These are phyloP conservation scores for Orbilia javanica DNA, from an alignment of 2,329 filamentous ascomycete genomes.

Conservation along the genomic window DNA sequence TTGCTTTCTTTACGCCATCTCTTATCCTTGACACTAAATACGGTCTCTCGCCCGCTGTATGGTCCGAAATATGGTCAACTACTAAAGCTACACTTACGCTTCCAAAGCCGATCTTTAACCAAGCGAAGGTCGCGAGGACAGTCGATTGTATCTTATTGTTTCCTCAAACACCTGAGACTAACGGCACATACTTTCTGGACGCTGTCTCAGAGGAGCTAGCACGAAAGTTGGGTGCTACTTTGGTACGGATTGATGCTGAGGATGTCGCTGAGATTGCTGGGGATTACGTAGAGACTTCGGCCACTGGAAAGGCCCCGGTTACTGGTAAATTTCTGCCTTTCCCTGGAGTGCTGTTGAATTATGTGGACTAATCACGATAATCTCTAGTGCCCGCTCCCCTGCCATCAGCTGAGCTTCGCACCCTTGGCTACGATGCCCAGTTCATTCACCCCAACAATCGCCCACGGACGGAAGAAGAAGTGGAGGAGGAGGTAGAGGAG, in stretches of 20 bases:
- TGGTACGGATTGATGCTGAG: slow-evolving; percentile 77
- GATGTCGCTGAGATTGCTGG: slow-evolving; percentile 78
- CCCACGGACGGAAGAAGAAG: slow-evolving; percentile 60
- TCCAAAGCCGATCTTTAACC: slow-evolving; percentile 65
- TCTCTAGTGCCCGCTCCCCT: slow-evolving; percentile 64
- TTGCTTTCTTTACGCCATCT: slow-evolving; percentile 54
- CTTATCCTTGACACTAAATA: slow-evolving; percentile 63
- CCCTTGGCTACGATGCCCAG: slow-evolving; percentile 63
- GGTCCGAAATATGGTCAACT: slow-evolving; percentile 69
- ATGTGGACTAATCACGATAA: background rate
- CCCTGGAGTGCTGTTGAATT: background rate
- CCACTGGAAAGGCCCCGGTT: slow-evolving; percentile 64
- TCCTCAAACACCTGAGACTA: slow-evolving; percentile 67
- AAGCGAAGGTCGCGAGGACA: slow-evolving; percentile 67
- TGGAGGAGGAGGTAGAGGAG: slow-evolving; percentile 67
- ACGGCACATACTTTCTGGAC: slow-evolving; percentile 71
- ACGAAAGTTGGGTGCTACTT: slow-evolving; percentile 73
- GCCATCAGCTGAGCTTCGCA: slow-evolving; percentile 63
- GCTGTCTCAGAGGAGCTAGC: slow-evolving; percentile 75
- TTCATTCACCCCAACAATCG: slow-evolving; percentile 55
- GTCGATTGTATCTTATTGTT: slow-evolving; percentile 73
- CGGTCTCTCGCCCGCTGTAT: slow-evolving; percentile 65
- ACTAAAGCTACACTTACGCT: slow-evolving; percentile 69
- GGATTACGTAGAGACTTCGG: slow-evolving; percentile 72
- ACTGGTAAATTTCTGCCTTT: background rate